These are phyloP conservation scores for Cladosporium sp. DNA, from an alignment of 2,329 filamentous ascomycete species.

Conservation along the genomic window DNA sequence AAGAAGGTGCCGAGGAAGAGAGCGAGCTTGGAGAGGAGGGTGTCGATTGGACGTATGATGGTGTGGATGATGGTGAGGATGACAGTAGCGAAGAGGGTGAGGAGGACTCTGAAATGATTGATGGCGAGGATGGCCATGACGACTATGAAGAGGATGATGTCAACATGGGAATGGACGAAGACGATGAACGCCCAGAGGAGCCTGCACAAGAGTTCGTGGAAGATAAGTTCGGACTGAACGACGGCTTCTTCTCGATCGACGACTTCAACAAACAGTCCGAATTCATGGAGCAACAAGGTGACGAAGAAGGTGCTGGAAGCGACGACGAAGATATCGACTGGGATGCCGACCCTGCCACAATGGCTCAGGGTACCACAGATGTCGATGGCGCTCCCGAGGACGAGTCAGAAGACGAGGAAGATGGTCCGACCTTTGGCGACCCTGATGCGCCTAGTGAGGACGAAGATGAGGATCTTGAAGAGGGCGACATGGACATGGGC, in stretches of 20 bases:
- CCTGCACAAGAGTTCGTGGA: conserved; percentile 60
- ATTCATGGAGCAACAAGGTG: conserved; percentile 84
- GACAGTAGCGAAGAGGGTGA: conserved; percentile 36
- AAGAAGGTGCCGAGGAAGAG: conserved; percentile 31
- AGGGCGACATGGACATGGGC: conserved; percentile 54
- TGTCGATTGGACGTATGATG: conserved; percentile 41
- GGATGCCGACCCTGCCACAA: conserved; percentile 70
- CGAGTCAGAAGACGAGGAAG: conserved; percentile 64
- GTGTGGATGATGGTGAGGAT: conserved; percentile 42
- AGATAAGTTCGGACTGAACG: conserved; percentile 85
- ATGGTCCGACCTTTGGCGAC: conserved; percentile 80
- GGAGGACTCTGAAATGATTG: conserved; percentile 33
- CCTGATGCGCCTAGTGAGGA: conserved; percentile 71
- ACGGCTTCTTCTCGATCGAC: conserved; percentile 97
- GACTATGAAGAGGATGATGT: conserved; percentile 47
- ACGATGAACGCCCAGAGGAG: conserved; percentile 53
- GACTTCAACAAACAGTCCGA: conserved; percentile 95
- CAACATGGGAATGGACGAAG: conserved; percentile 41
- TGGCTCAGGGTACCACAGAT: conserved; percentile 35
- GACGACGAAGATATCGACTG: conserved; percentile 89
- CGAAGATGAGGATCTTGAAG: conserved; percentile 56
- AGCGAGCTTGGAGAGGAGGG: conserved; percentile 38
- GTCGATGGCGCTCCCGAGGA: conserved; percentile 39
- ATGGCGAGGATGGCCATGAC: conserved; percentile 36
- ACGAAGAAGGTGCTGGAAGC: conserved; percentile 71